Conservation (phyloP, 2,329 filamentous ascomycete species). For the Xylaria sp. region DNA sequence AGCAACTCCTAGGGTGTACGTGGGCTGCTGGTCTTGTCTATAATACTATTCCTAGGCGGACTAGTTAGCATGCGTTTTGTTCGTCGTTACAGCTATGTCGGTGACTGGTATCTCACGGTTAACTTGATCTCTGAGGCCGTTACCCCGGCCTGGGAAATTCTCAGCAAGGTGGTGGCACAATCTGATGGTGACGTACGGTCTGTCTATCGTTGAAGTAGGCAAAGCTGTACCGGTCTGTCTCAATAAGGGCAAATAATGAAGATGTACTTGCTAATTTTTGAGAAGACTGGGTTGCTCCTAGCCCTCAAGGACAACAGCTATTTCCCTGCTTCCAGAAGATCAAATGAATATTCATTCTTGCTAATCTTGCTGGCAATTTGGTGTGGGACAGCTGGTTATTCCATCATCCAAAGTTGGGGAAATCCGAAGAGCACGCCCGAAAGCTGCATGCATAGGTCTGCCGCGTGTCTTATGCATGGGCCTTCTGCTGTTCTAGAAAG, state of each 20-base stretch:
- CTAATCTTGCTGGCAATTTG: not conserved
- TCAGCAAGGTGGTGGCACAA: not conserved
- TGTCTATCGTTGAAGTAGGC: not conserved
- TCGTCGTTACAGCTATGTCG: not conserved
- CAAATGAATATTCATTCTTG: not conserved
- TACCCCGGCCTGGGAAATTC: not conserved
- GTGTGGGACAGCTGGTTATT: not conserved
- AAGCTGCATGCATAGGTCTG: conserved; percentile 3
- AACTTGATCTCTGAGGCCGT: not conserved
- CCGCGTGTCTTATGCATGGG: not conserved
- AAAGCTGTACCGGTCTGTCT: not conserved
- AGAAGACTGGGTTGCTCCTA: not conserved
- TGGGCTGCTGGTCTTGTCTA: not conserved
- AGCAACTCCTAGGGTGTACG: too few relatives aligned
- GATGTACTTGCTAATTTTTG: not conserved
- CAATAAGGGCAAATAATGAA: not conserved
- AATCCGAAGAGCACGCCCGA: conserved; percentile 37
- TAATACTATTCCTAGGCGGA: not conserved
- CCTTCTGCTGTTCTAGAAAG: not conserved
- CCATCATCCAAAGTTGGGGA: conserved; percentile 39
- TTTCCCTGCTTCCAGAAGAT: not conserved
- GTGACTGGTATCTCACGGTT: not conserved
- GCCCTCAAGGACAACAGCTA: not conserved
- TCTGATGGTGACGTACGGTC: not conserved
- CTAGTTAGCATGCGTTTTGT: not conserved